These are phyloP conservation scores for Aspergillus japonicus DNA, from an alignment of 2,329 filamentous ascomycete species.

Conservation along the genomic window DNA sequence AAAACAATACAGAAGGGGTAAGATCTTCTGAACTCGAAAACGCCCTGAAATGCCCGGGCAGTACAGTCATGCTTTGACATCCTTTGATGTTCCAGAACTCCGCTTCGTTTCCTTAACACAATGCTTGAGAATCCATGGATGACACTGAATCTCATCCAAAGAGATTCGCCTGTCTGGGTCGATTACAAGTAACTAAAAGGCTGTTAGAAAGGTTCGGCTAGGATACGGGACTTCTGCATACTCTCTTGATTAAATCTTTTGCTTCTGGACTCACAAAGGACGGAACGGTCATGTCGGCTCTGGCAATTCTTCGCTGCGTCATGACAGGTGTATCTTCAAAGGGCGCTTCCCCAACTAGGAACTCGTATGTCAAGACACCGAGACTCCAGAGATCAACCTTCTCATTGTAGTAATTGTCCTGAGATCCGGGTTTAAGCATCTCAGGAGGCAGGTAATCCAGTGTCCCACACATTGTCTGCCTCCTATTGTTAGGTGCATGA, in stretches of 20 bases:
- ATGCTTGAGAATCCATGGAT: conserved; percentile 97
- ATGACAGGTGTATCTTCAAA: conserved; percentile 95
- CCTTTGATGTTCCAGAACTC: conserved; percentile 40
- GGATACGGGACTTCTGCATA: conserved; percentile 36
- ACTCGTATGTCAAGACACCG: conserved; percentile 94
- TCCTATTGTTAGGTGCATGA: conserved; percentile 89
- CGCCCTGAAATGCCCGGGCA: conserved; percentile 19
- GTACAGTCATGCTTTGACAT: conserved; percentile 30
- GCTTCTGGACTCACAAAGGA: conserved; percentile 88
- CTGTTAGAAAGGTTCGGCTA: conserved; percentile 20
- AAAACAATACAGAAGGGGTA: conserved; percentile 10
- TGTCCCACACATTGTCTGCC: conserved; percentile 95
- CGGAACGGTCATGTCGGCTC: conserved; percentile 89
- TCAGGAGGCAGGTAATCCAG: conserved; percentile 96
- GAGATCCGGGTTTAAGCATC: conserved; percentile 82
- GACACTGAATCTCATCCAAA: conserved; percentile 80
- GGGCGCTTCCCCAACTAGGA: conserved; percentile 90
- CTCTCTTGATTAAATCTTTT: conserved; percentile 86
- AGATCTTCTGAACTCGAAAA: conserved; percentile 18
- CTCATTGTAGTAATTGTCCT: conserved; percentile 87
- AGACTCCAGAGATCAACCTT: conserved; percentile 97
- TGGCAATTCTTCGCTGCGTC: conserved; percentile 85
- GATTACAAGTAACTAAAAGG: conserved; percentile 71
- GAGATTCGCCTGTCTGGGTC: conserved; percentile 92
- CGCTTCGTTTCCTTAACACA: conserved; percentile 61